phyloP scores from a whole-genome alignment of 352 stramenopile genomes.

The Thalassiosira hispida region DNA sequence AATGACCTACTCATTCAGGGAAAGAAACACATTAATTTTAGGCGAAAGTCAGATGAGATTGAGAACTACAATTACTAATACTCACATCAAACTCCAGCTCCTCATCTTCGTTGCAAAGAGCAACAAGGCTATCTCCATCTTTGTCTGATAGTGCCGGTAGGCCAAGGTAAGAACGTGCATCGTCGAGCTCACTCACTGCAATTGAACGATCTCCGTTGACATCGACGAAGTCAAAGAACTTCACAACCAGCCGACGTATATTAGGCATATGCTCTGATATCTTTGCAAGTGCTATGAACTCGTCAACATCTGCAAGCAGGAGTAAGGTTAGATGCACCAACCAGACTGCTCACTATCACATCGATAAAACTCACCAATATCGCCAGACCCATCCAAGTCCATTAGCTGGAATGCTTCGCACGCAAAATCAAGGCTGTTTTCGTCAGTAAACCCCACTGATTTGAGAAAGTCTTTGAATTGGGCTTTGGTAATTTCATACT shows the following conservation, averaged over 20 bases:
- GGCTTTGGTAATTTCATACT: conserved; percentile 13
- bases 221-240: conserved; percentile 63
- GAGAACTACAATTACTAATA: neutral
- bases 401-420: conserved; percentile 39
- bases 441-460: conserved; percentile 21
- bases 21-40: neutral
- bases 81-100: conserved; percentile 38
- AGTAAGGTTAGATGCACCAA: too few relatives aligned
- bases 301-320: conserved; percentile 4
- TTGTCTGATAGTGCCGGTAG: conserved; percentile 21
- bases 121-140: conserved; percentile 13
- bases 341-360: neutral
- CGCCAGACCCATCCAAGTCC: conserved; percentile 37
- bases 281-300: conserved; percentile 48
- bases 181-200: conserved; percentile 47
- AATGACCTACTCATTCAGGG: conserved; percentile 21
- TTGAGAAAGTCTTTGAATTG: conserved; percentile 28
- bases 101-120: conserved; percentile 33
- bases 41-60: neutral
- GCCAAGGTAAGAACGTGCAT: conserved; percentile 40
- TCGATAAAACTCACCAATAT: conserved; percentile 8
- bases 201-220: conserved; percentile 30
- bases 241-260: conserved; percentile 36
- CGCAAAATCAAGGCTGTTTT: conserved; percentile 39
- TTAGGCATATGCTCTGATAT: conserved; percentile 22